Percentiles rank a stretch among this genome's conserved stretches.
These are phyloP conservation scores for Verruconis gallopava DNA, from an alignment of 2,329 filamentous ascomycete species.

Conservation along the genomic window DNA sequence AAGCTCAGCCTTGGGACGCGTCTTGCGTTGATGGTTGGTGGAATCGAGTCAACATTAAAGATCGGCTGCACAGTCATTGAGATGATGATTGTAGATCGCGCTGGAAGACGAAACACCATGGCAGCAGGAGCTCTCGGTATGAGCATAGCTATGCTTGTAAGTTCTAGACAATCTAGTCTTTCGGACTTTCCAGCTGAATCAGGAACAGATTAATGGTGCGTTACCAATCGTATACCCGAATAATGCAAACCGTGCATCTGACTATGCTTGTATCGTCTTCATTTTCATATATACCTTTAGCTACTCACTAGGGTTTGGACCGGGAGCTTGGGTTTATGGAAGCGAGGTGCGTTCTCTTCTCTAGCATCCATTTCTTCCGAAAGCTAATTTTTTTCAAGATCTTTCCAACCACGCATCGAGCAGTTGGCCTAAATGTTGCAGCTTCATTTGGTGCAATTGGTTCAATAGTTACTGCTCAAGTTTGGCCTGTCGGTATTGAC, in stretches of 20 bases:
- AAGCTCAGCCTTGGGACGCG: conserved; percentile 37
- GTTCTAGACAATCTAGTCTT: too few relatives aligned
- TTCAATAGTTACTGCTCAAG: conserved; percentile 40
- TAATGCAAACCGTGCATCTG: conserved; percentile 35
- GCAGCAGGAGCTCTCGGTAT: conserved; percentile 39
- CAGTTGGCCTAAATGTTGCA: conserved; percentile 42
- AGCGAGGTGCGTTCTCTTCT: conserved; percentile 32
- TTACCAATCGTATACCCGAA: conserved; percentile 39
- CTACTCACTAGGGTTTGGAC: conserved; percentile 45
- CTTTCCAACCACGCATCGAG: conserved; percentile 44
- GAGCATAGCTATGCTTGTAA: conserved; percentile 40
- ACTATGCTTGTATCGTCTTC: conserved; percentile 41
- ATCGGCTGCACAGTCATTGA: conserved; percentile 44
- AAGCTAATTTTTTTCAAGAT: conserved; percentile 26
- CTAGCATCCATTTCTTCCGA: too few relatives aligned
- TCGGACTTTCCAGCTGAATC: conserved; percentile 2
- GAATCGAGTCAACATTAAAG: conserved; percentile 45
- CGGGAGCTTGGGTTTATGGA: conserved; percentile 47
- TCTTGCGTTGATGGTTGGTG: conserved; percentile 39
- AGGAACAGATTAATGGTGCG: conserved; percentile 39
- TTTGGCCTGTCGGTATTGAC: conserved; percentile 43
- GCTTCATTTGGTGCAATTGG: conserved; percentile 43
- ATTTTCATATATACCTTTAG: conserved; percentile 47
- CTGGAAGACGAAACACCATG: conserved; percentile 38
- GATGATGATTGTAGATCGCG: conserved; percentile 43